Percentiles rank a stretch among this genome's conserved stretches.
Evolutionary conservation across 306 rosid species (phyloP).

Genomic region (Trifolium dubium): DNA sequence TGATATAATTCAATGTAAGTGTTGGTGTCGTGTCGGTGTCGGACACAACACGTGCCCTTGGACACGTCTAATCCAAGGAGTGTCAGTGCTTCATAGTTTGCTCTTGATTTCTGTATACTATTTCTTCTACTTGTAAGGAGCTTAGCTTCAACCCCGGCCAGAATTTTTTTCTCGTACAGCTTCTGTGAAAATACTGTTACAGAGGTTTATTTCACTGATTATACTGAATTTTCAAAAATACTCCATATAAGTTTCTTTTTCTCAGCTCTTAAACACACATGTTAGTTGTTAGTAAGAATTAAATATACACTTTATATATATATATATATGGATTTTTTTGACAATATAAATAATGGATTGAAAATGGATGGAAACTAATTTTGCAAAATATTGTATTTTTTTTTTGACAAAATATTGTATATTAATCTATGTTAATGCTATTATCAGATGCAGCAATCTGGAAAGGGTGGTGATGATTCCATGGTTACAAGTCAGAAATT

Average conservation of each 20-base stretch:
- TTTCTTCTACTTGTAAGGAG: background rate
- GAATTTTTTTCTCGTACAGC: background rate
- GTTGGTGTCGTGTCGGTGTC: too few species aligned
- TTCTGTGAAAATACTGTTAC: background rate
- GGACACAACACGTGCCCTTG: too few species aligned
- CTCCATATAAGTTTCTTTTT: background rate
- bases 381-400: background rate
- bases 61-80: too few species aligned
- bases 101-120: background rate
- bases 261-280: background rate
- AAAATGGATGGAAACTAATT: background rate
- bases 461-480: slow-evolving; percentile 39
- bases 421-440: background rate
- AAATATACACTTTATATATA: background rate
- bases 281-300: background rate
- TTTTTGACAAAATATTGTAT: background rate
- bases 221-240: background rate
- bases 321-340: too few species aligned
- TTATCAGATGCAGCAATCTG: slow-evolving; percentile 42
- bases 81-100: too few species aligned
- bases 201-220: background rate
- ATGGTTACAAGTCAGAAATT: slow-evolving; percentile 31
- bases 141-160: background rate
- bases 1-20: too few species aligned
- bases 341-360: background rate